phyloP scores from a whole-genome alignment of 108 stramenopile species.

The Pseudonitzschia multiseries region DNA sequence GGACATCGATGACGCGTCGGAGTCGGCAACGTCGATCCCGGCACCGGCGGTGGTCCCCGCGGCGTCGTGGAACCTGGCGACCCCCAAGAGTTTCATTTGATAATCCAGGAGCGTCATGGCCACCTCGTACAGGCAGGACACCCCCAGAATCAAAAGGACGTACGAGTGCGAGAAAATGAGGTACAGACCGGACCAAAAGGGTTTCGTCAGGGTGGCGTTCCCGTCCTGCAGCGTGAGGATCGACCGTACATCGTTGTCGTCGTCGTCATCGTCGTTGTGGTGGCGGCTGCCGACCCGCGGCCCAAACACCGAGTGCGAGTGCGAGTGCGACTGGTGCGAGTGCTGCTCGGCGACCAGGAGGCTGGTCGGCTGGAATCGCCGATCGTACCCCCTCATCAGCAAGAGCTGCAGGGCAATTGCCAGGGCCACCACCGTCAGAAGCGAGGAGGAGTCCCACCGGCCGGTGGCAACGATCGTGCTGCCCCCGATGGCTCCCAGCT shows the following conservation, averaged over 20 bases:
- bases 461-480: slow-evolving; percentile 66
- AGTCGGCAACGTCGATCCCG: no score
- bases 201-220: slow-evolving; percentile 39
- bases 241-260: slow-evolving; percentile 33
- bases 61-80: slow-evolving; percentile 51
- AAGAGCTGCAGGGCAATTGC: slow-evolving; percentile 43
- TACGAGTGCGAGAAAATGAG: slow-evolving; percentile 87
- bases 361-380: slow-evolving; percentile 33
- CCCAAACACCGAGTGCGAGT: no score
- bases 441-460: slow-evolving; percentile 17
- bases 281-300: no score
- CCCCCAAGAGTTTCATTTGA: slow-evolving; percentile 93
- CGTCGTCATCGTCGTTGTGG: slow-evolving; percentile 8
- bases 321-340: no score
- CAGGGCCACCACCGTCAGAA: slow-evolving; percentile 48
- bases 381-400: slow-evolving; percentile 46
- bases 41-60: background rate
- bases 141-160: slow-evolving; percentile 86
- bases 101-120: slow-evolving; percentile 94
- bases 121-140: slow-evolving; percentile 95
- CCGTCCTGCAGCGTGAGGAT: slow-evolving; percentile 33
- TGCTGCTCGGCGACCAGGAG: slow-evolving; percentile 18
- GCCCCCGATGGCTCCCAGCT: slow-evolving; percentile 90
- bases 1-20: slow-evolving; percentile 30
- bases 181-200: slow-evolving; percentile 65